Conservation (phyloP, 495 filamentous ascomycete species). For the Penicillium salamii region DNA sequence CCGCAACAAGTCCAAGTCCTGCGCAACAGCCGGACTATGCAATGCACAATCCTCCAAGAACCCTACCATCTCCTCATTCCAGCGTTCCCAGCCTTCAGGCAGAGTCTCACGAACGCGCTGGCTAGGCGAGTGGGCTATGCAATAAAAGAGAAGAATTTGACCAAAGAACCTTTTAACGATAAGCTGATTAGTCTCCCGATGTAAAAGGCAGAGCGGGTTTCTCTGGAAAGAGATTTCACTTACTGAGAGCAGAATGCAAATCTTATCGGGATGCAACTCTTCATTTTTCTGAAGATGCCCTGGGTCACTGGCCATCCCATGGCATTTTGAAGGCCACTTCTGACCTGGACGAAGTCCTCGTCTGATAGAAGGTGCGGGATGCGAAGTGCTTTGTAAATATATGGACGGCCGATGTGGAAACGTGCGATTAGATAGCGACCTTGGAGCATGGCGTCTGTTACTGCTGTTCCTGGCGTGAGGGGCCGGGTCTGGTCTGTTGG, state of each 20-base stretch:
- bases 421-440: slow-evolving; percentile 45
- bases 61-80: slow-evolving; percentile 44
- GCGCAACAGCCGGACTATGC: slow-evolving; percentile 42
- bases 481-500: slow-evolving; percentile 24
- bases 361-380: slow-evolving; percentile 38
- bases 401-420: slow-evolving; percentile 49
- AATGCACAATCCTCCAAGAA: slow-evolving; percentile 43
- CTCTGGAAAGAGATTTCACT: slow-evolving; percentile 8
- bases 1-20: slow-evolving; percentile 43
- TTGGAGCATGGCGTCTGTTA: slow-evolving; percentile 47
- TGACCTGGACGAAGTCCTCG: slow-evolving; percentile 45
- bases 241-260: slow-evolving; percentile 51
- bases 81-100: slow-evolving; percentile 44
- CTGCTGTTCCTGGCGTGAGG: slow-evolving; percentile 37
- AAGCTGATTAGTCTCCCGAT: neutral
- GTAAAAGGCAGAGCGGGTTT: no score
- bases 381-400: slow-evolving; percentile 47
- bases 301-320: slow-evolving; percentile 47
- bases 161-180: slow-evolving; percentile 39
- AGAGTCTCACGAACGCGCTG: slow-evolving; percentile 34
- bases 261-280: slow-evolving; percentile 46
- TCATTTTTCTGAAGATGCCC: slow-evolving; percentile 46
- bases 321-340: slow-evolving; percentile 39
- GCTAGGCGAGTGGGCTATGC: slow-evolving; percentile 42
- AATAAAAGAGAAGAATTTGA: slow-evolving; percentile 46